Base-by-base conservation (phyloP, 371 early-diverging fungal genomes). In the Dichotomocladium elegans region DNA sequence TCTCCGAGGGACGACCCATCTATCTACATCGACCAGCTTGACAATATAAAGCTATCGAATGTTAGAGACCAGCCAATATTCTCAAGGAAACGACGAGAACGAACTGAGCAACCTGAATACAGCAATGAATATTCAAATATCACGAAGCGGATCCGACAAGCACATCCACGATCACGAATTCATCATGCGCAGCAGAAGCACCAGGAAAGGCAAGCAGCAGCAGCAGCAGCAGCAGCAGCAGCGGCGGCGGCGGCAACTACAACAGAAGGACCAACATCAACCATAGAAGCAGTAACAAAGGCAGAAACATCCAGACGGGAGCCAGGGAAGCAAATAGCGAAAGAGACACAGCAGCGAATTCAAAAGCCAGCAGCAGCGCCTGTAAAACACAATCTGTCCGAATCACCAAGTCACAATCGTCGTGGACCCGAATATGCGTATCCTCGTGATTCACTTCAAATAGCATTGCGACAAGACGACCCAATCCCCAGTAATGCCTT, bases 361-460 rank as follows among this genome's bases (percentile, higher is more conserved):
- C 47, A 11, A 26, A 11, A n/a, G 1, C 17, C 41, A n/a, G 41
- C 41, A 41, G 41, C 41, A 41, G 12, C 8, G 15, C 9, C 42
- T 17, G n/a, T 29, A 44, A n/a, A n/a, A n/a, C 50, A 15, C n/a
- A n/a, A n/a, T n/a, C n/a, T 17, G 41, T 2, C 41, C 41, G 41
- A 17, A n/a, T n/a, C n/a, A n/a, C n/a, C n/a, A n/a, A n/a, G n/a
- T n/a, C n/a, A n/a, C n/a, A n/a, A n/a, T 21, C 50, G 50, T 4
- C 54, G 54, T 46, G 54, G 54, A 15, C 54, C 54, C 9, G 54
- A 54, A 45, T 54, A 43, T 54, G 54, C 54, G 27, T 54, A 54
- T 46, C 54, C 54, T 33, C 58, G 58, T 27, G 58, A 58, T 25
- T 45, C 58, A 28, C 47, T 58, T 22, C 24, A 51, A 11, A 53